Conservation (phyloP, 163 green algal genomes). For the Chloromonas sp. region DNA sequence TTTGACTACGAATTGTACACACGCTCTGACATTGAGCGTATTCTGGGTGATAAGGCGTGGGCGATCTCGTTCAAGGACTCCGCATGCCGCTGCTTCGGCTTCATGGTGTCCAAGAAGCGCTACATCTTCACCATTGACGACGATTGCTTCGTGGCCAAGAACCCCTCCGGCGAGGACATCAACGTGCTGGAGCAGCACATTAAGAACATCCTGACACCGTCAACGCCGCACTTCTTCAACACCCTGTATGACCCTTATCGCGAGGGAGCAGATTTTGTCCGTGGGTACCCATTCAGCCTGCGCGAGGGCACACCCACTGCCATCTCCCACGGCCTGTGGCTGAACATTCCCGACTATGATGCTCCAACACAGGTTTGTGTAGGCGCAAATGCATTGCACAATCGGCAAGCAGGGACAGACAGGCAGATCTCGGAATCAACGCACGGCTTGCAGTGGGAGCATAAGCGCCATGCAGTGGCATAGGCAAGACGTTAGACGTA, state of each 20-base stretch:
- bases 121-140: slow-evolving; percentile 98
- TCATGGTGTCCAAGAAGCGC: slow-evolving; percentile 87
- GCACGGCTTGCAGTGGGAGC: not conserved
- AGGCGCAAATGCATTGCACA: not conserved
- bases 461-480: no score
- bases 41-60: slow-evolving; percentile 86
- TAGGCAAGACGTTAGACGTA: no score
- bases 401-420: not conserved
- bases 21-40: slow-evolving; percentile 88
- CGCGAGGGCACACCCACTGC: slow-evolving; percentile 85
- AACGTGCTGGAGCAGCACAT: slow-evolving; percentile 95
- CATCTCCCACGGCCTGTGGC: slow-evolving; percentile 93
- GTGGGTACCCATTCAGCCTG: slow-evolving; percentile 92
- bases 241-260: slow-evolving; percentile 95
- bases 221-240: slow-evolving; percentile 97
- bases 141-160: slow-evolving; percentile 93
- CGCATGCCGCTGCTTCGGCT: slow-evolving; percentile 88
- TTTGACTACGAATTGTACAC: slow-evolving; percentile 96
- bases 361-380: slow-evolving; percentile 66
- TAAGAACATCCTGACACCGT: slow-evolving; percentile 84
- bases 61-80: slow-evolving; percentile 95
- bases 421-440: not conserved
- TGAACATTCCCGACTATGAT: slow-evolving; percentile 98
- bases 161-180: slow-evolving; percentile 82
- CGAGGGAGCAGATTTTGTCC: slow-evolving; percentile 85